Base-by-base conservation (phyloP, 169 alveolate species). In the Plasmodium inui region DNA sequence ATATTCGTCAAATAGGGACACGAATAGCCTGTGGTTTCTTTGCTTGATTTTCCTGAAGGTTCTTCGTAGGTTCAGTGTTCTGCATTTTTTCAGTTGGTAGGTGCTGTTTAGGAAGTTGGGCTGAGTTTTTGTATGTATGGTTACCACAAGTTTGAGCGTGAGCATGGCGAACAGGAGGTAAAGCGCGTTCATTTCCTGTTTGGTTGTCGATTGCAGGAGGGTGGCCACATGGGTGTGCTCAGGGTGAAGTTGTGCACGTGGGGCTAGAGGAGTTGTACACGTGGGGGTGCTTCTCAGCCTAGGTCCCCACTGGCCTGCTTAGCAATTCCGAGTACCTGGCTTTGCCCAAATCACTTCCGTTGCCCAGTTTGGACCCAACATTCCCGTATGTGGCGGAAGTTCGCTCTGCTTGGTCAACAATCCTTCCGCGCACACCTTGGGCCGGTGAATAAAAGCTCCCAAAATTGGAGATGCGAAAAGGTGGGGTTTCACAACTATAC, bases 1-100 rank as follows among this genome's bases (percentile, higher is more conserved):
- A 44, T 86, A 86, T 41, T 86, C 86, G 28, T 86, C 93, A 86
- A 86, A 86, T n/a, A 86, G 22, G 39, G 85, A 76, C n/a, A 30
- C 37, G 70, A n/a, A 34, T 6, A 78, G 14, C 30, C 76, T 86
- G 67, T 76, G 57, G 17, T 44, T 86, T 44, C 85, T 76, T 17
- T 19, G 61, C 55, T 76, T 74, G 39, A 74, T 32, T 78, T n/a
- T 86, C 67, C 81, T n/a, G 44, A 41, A 74, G 37, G 34, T 26
- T 76, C 86, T 86, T 19, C 32, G 61, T 26, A 74, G 28, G 8
- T 86, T 55, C 6, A 74, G n/a, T 6, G 81, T 74, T 34, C 55
- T 76, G 50, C 80, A 26, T 86, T 76, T 86, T 70, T 76, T 86
- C 67, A 86, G 22, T 17, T 53, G 74, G 71, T 14, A 26, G n/a